A percentile compares a stretch with the other conserved stretches of the same genome.
phyloP scores from a whole-genome alignment of 306 rosid species.

The Cucumis sativus region DNA sequence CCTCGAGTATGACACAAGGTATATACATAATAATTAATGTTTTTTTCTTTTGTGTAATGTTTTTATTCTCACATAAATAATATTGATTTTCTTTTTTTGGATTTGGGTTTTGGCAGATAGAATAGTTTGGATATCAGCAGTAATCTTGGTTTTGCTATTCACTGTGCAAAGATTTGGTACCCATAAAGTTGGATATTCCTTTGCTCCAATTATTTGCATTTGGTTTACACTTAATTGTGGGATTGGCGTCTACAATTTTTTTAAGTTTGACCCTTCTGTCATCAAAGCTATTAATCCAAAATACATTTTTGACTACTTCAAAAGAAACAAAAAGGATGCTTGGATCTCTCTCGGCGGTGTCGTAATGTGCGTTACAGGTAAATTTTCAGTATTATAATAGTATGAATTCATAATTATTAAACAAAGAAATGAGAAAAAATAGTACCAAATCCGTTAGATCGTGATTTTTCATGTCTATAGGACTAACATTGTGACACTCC shows the following conservation, averaged over 20 bases:
- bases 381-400: neutral
- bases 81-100: neutral
- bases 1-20: conserved; percentile 15
- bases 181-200: conserved; percentile 27
- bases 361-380: conserved; percentile 24
- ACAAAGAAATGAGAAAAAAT: no score
- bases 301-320: conserved; percentile 19
- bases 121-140: conserved; percentile 26
- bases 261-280: conserved; percentile 14
- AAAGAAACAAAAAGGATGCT: conserved; percentile 22
- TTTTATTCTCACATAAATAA: neutral
- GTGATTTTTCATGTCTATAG: no score
- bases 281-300: conserved; percentile 21
- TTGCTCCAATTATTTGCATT: conserved; percentile 26
- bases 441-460: no score
- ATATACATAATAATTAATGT: neutral
- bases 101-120: conserved; percentile 2
- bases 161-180: conserved; percentile 35
- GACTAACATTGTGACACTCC: no score
- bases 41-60: no score
- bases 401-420: neutral
- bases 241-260: conserved; percentile 24
- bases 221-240: conserved; percentile 20
- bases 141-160: conserved; percentile 20
- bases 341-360: conserved; percentile 38